Evolutionary conservation across 176 grass and related monocot genomes (phyloP).

Genomic region (Ampelocalamus luodianensis): DNA sequence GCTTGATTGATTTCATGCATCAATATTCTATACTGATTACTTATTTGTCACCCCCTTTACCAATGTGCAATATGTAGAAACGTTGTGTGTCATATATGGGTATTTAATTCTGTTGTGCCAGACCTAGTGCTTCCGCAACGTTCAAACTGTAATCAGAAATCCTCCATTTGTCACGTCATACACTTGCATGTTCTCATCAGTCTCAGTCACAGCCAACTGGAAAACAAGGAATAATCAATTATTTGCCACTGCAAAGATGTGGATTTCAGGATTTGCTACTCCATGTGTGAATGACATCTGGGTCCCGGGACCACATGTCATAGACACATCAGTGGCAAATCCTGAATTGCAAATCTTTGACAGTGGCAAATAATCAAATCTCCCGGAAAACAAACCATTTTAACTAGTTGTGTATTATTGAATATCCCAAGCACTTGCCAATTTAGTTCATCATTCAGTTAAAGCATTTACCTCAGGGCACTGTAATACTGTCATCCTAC

Average conservation of each 20-base stretch:
- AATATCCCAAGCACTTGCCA: neutral
- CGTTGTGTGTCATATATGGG: neutral
- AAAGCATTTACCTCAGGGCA: neutral
- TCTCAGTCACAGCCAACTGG: neutral
- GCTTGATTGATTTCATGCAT: neutral
- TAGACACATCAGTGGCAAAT: no score
- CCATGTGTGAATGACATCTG: no score
- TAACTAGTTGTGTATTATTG: neutral
- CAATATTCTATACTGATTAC: slow-evolving; percentile 2
- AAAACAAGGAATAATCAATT: no score
- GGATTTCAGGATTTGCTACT: no score
- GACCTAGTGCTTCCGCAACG: neutral
- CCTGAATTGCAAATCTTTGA: no score
- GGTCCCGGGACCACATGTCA: no score
- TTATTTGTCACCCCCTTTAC: neutral
- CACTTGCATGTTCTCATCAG: slow-evolving; percentile 5
- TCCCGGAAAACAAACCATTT: neutral
- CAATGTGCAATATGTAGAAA: neutral
- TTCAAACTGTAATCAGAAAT: neutral
- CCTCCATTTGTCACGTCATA: neutral
- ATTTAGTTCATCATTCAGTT: slow-evolving; percentile 4
- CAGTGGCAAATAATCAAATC: no score
- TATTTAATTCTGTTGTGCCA: neutral
- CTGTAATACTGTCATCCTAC: slow-evolving; percentile 4
- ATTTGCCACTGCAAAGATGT: no score